Percentiles rank a stretch among this genome's conserved stretches.
Conservation (phyloP, 1,284 basidiomycete genomes). For the Athelia psychrophila region DNA sequence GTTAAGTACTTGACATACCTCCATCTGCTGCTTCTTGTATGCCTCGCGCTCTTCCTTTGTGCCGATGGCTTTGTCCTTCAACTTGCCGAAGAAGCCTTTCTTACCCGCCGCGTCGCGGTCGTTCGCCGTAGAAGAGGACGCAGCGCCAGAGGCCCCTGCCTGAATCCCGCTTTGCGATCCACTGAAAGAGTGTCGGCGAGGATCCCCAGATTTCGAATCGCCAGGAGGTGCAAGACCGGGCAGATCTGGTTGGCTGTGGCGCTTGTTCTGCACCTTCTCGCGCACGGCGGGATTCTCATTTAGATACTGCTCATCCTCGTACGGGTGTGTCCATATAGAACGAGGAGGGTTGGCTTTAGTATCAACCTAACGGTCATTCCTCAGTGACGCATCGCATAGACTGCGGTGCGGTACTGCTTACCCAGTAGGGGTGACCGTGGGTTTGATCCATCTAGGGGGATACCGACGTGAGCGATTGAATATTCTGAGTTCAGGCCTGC, state of each 20-base stretch:
- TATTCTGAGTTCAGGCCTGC: too few species aligned
- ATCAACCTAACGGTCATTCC: constrained; percentile 45
- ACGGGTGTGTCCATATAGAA: constrained; percentile 69
- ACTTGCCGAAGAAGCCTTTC: constrained; percentile 51
- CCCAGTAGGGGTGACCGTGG: constrained; percentile 43
- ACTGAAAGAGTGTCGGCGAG: constrained; percentile 25
- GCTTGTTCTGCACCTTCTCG: constrained; percentile 29
- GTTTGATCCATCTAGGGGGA: constrained; percentile 32
- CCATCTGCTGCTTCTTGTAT: constrained; percentile 31
- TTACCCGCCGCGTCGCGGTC: constrained; percentile 26
- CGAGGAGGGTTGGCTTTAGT: constrained; percentile 62
- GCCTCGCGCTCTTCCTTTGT: constrained; percentile 63
- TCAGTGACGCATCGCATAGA: constrained; percentile 3
- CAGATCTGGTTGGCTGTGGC: constrained; percentile 16
- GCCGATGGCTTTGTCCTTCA: constrained; percentile 61
- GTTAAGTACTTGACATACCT: constrained; percentile 34
- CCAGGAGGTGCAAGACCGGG: constrained; percentile 23
- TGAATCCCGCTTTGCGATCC: constrained; percentile 8
- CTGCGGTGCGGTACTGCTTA: constrained; percentile 15
- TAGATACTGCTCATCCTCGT: constrained; percentile 63
- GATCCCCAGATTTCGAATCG: constrained; percentile 20
- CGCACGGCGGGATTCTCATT: constrained; percentile 49
- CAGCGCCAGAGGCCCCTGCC: constrained; percentile 7
- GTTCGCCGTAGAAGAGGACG: constrained; percentile 6
- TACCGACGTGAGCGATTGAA: too few species aligned